These are phyloP conservation scores for Microsporum audouinii DNA, from an alignment of 2,329 filamentous ascomycete species.

Conservation along the genomic window DNA sequence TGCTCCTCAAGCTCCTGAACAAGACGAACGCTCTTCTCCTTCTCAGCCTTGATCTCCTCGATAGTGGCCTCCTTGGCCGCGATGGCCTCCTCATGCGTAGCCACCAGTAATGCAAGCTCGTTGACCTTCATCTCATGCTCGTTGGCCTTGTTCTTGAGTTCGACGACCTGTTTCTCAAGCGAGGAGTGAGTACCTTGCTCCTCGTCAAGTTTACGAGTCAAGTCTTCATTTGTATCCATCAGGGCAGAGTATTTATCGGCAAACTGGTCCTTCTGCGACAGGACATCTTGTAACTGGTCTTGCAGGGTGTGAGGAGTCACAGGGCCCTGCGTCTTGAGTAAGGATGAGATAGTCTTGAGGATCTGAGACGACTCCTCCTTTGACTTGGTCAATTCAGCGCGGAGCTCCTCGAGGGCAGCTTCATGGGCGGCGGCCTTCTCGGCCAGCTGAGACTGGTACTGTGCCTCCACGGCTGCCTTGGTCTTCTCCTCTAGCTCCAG, in stretches of 20 bases:
- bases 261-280: conserved; percentile 34
- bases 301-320: conserved; percentile 47
- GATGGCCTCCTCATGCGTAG: conserved; percentile 36
- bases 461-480: conserved; percentile 27
- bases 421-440: conserved; percentile 51
- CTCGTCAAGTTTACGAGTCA: conserved; percentile 28
- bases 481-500: conserved; percentile 29
- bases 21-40: conserved; percentile 82
- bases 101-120: conserved; percentile 42
- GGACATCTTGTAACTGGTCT: conserved; percentile 49
- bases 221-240: conserved; percentile 30
- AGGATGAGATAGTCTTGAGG: conserved; percentile 45
- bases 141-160: conserved; percentile 29
- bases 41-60: conserved; percentile 48
- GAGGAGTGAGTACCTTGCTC: conserved; percentile 23
- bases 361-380: conserved; percentile 55
- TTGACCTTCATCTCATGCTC: conserved; percentile 44
- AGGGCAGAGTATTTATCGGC: conserved; percentile 34
- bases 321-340: conserved; percentile 31
- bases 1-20: conserved; percentile 97
- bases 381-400: conserved; percentile 53
- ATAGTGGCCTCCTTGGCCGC: conserved; percentile 34
- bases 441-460: conserved; percentile 24
- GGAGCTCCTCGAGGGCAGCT: conserved; percentile 46
- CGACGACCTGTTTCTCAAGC: conserved; percentile 26